These are phyloP conservation scores for Stagonosporopsis cucurbitacearum DNA, from an alignment of 2,329 filamentous ascomycete genomes.

Conservation along the genomic window DNA sequence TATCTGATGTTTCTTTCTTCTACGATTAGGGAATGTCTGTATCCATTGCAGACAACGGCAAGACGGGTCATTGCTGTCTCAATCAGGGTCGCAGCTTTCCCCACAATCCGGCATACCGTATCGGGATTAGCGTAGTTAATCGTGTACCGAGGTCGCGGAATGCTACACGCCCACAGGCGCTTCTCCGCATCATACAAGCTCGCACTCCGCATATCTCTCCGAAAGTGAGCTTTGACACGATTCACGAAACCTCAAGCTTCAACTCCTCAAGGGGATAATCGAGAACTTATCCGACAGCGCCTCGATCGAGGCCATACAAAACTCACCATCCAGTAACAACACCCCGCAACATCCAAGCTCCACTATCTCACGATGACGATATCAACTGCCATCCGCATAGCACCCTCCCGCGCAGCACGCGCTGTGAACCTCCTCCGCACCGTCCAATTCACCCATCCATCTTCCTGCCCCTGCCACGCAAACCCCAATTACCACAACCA, in stretches of 20 bases:
- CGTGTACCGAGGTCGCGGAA: constrained; percentile 11
- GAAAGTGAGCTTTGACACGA: not conserved
- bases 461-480: constrained; percentile 92
- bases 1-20: not conserved
- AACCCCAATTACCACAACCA: constrained; percentile 77
- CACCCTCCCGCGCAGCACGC: constrained; percentile 59
- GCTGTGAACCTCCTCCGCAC: constrained; percentile 80
- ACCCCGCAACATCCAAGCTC: constrained; percentile 3
- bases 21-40: not conserved
- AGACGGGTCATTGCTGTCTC: not conserved
- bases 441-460: constrained; percentile 89
- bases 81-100: not conserved
- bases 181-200: constrained; percentile 14
- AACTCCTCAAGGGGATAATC: not conserved
- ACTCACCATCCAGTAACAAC: not conserved
- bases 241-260: not conserved
- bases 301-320: not conserved
- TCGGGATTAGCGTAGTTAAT: not conserved
- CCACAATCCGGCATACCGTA: constrained; percentile 13
- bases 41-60: not conserved
- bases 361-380: constrained; percentile 9
- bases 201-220: constrained; percentile 8
- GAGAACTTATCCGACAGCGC: too few species aligned
- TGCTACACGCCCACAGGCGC: constrained; percentile 4
- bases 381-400: constrained; percentile 37